Percentiles rank a stretch among this genome's conserved stretches.
Conservation (phyloP, 1,139 yeast species). For the Protomyces lactucae-debilis region DNA sequence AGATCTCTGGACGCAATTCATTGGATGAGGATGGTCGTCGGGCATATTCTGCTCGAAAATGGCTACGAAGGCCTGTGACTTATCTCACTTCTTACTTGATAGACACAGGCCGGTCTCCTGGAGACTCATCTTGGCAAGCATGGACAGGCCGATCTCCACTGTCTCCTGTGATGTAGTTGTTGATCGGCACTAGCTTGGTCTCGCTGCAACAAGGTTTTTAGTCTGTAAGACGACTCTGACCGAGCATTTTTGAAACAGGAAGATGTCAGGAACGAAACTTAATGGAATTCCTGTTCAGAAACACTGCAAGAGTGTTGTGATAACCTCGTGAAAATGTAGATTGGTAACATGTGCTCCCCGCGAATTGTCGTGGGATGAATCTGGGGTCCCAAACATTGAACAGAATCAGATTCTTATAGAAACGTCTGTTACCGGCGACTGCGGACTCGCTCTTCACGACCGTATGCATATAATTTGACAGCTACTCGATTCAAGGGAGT, state of each 20-base stretch:
- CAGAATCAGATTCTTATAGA: too few species aligned
- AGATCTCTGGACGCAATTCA: not conserved
- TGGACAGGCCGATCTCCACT: not conserved
- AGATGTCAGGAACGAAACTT: too few species aligned
- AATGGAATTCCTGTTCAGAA: too few species aligned
- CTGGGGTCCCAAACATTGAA: too few species aligned
- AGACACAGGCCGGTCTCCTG: not conserved
- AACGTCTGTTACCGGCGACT: too few species aligned
- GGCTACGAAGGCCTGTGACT: not conserved
- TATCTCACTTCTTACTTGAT: not conserved
- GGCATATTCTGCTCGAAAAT: not conserved
- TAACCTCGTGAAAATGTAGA: too few species aligned
- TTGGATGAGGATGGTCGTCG: not conserved
- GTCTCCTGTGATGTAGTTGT: conserved; percentile 1
- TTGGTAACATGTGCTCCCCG: too few species aligned
- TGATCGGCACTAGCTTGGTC: not conserved
- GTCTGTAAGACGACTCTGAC: not conserved
- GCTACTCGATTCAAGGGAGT: too few species aligned
- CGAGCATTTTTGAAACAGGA: not conserved
- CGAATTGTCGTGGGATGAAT: too few species aligned
- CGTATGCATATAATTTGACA: too few species aligned
- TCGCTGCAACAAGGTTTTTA: not conserved
- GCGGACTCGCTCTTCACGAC: too few species aligned
- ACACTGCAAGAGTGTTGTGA: not conserved
- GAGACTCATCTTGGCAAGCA: not conserved